Conservation (phyloP, 2,329 filamentous ascomycete genomes). For the Sporothrix dimorphospora region DNA sequence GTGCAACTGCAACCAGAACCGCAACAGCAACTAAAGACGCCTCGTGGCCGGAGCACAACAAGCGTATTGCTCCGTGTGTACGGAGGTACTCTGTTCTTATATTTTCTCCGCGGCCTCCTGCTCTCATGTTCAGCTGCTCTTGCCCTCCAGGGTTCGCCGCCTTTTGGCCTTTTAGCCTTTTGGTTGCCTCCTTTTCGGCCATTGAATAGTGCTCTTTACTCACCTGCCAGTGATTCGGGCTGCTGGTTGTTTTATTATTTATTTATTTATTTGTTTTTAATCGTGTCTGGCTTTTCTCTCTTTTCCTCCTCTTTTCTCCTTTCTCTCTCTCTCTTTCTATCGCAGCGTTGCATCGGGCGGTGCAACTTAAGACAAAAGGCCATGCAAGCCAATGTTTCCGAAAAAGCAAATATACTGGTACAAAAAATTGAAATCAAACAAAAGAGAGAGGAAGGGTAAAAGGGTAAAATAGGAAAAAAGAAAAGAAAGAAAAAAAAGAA, state of each 20-base stretch:
- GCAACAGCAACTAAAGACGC: too few relatives aligned
- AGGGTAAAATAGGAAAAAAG: neutral
- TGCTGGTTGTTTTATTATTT: neutral
- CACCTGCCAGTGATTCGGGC: neutral
- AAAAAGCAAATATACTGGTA: constrained; percentile 16
- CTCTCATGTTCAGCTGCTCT: neutral
- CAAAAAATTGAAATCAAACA: neutral
- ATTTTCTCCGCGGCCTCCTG: neutral
- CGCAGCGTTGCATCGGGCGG: constrained; percentile 12
- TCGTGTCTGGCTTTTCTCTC: neutral
- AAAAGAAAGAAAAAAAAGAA: neutral
- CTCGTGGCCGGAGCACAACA: neutral
- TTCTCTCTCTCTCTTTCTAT: neutral
- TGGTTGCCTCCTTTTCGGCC: neutral
- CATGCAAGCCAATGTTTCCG: neutral
- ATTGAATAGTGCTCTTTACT: neutral
- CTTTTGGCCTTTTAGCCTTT: neutral
- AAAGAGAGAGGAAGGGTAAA: neutral
- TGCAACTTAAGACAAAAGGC: neutral
- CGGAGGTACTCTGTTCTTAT: too few relatives aligned
- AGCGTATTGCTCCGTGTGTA: neutral
- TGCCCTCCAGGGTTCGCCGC: neutral
- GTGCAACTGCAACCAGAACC: too few relatives aligned
- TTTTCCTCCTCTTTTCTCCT: neutral
- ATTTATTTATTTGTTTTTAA: too few relatives aligned